Conservation (phyloP, 1,284 basidiomycete genomes). For the Apiotrichum veenhuisii region DNA sequence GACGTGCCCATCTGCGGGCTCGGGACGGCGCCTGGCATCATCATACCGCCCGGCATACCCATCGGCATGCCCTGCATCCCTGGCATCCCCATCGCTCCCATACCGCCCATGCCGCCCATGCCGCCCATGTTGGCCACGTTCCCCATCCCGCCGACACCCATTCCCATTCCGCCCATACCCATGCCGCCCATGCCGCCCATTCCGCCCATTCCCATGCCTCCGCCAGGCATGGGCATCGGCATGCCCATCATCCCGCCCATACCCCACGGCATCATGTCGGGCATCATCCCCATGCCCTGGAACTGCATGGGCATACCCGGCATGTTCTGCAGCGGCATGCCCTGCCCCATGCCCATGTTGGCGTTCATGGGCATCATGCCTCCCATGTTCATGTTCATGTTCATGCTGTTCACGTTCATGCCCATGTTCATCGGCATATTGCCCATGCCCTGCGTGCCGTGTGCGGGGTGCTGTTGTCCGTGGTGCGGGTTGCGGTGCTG, state of each 20-base stretch:
- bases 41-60: too few relatives aligned
- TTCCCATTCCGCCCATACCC: slow-evolving; percentile 4
- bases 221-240: not conserved
- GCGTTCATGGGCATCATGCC: not conserved
- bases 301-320: not conserved
- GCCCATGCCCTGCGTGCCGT: slow-evolving; percentile 22
- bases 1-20: not conserved
- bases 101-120: not conserved
- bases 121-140: not conserved
- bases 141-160: too few relatives aligned
- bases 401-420: not conserved
- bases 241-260: not conserved
- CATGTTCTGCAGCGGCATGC: not conserved
- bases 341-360: not conserved
- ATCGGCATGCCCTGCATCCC: not conserved
- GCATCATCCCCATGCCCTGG: slow-evolving; percentile 2
- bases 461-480: slow-evolving; percentile 20
- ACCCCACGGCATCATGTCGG: not conserved
- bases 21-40: not conserved
- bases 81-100: not conserved
- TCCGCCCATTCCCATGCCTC: slow-evolving; percentile 22
- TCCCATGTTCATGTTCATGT: not conserved
- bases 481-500: too few relatives aligned
- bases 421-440: slow-evolving; percentile 17
- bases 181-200: slow-evolving; percentile 8